Percentiles rank a stretch among this genome's conserved stretches.
These are phyloP conservation scores for Ascoidea rubescens DNA, from an alignment of 805 yeast species.

Conservation along the genomic window DNA sequence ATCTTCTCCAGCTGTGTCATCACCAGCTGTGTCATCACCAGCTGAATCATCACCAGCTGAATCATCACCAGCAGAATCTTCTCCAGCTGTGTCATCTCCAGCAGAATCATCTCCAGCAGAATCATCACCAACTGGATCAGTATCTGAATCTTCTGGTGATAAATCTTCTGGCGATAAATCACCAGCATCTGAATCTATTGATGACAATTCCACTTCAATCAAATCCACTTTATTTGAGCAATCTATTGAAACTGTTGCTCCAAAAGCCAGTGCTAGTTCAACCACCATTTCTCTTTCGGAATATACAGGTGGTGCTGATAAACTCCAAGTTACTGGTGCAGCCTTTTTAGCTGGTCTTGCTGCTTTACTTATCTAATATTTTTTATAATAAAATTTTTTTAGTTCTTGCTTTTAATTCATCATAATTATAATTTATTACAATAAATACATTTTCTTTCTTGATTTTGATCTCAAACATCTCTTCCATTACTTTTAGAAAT, in stretches of 20 bases:
- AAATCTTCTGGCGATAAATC: constrained; percentile 3
- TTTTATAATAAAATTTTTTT: too few relatives aligned
- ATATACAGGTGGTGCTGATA: constrained; percentile 6
- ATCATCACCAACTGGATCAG: too few relatives aligned
- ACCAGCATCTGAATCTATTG: constrained; percentile 2
- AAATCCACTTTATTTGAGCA: constrained; percentile 5
- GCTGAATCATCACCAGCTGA: constrained; percentile 2
- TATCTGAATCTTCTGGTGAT: constrained; percentile 3
- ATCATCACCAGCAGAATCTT: constrained; percentile 1
- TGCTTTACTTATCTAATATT: not conserved
- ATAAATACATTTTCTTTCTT: too few relatives aligned
- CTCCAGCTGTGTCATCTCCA: too few relatives aligned
- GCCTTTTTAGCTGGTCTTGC: constrained; percentile 2
- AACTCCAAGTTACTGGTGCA: constrained; percentile 7
- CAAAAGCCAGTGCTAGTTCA: constrained; percentile 1
- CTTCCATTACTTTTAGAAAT: too few relatives aligned
- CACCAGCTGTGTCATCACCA: constrained; percentile 1
- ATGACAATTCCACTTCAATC: constrained; percentile 6
- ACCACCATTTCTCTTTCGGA: constrained; percentile 6
- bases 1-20: not conserved
- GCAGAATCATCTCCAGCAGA: too few relatives aligned
- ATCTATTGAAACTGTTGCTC: constrained; percentile 9
- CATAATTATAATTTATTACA: too few relatives aligned
- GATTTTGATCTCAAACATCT: too few relatives aligned
- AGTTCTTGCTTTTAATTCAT: too few relatives aligned